Evolutionary conservation across 2,329 filamentous ascomycete genomes (phyloP).

Genomic region (Epichloe baconii): DNA sequence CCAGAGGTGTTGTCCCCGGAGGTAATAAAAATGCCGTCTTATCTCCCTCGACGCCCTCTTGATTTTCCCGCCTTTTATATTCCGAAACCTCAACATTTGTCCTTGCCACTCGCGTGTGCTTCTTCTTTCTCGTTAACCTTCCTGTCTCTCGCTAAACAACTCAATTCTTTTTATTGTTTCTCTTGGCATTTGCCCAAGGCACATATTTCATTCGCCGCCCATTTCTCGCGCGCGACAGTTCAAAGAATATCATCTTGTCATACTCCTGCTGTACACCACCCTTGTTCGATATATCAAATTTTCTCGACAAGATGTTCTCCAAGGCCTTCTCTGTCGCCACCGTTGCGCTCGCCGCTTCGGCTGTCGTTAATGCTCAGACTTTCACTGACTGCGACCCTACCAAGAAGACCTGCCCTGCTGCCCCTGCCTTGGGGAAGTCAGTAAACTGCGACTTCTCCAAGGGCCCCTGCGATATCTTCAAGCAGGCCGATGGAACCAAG

Average conservation of each 20-base stretch:
- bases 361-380: slow-evolving; percentile 41
- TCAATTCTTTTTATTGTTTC: neutral
- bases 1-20: neutral
- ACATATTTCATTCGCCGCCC: slow-evolving; percentile 1
- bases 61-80: neutral
- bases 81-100: neutral
- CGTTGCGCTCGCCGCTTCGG: slow-evolving; percentile 35
- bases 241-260: neutral
- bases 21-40: slow-evolving; percentile 1
- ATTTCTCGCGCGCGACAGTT: neutral
- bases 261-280: neutral
- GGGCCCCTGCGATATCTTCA: slow-evolving; percentile 48
- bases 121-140: neutral
- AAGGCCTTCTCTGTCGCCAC: slow-evolving; percentile 32
- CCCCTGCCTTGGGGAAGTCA: slow-evolving; percentile 59
- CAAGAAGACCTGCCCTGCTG: slow-evolving; percentile 51
- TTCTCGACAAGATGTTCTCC: slow-evolving; percentile 23
- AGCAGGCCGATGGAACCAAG: slow-evolving; percentile 30
- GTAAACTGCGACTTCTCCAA: slow-evolving; percentile 61
- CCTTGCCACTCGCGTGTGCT: neutral
- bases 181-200: neutral
- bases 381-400: slow-evolving; percentile 42
- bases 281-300: neutral
- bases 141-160: slow-evolving; percentile 2
- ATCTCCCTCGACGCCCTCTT: neutral